Conservation (phyloP, 805 yeast species). For the Metschnikowia gelsemii region DNA sequence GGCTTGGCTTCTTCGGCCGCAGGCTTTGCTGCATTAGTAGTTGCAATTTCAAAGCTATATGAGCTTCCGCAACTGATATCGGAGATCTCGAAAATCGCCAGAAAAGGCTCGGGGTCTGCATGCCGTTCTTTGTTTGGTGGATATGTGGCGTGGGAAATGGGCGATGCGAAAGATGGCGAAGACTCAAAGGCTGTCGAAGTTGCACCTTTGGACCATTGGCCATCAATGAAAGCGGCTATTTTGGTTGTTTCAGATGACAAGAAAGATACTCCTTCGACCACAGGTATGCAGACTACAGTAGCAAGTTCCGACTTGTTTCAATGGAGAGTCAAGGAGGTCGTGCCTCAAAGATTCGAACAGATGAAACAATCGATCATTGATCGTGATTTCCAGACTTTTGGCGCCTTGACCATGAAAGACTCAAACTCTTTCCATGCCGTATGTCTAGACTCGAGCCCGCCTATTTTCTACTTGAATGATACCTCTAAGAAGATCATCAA, state of each 20-base stretch:
- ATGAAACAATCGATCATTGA: conserved; percentile 75
- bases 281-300: conserved; percentile 97
- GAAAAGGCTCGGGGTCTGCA: conserved; percentile 98
- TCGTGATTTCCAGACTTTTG: conserved; percentile 80
- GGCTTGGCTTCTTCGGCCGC: conserved; percentile 98
- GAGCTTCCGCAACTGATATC: conserved; percentile 81
- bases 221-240: conserved; percentile 84
- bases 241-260: conserved; percentile 90
- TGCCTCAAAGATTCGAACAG: conserved; percentile 77
- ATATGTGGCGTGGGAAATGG: conserved; percentile 99
- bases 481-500: conserved; percentile 24
- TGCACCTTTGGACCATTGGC: conserved; percentile 86
- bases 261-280: conserved; percentile 91
- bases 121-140: conserved; percentile 98
- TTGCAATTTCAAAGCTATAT: conserved; percentile 82
- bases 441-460: conserved; percentile 94
- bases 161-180: conserved; percentile 66
- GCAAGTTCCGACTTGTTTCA: conserved; percentile 82
- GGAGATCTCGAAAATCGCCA: conserved; percentile 87
- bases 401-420: conserved; percentile 90
- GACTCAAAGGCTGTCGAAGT: conserved; percentile 94
- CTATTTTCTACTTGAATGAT: conserved; percentile 57
- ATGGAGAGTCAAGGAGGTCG: conserved; percentile 75
- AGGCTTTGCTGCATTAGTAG: conserved; percentile 94
- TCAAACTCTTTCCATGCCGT: conserved; percentile 97